Base-by-base conservation (phyloP, 1,284 basidiomycete genomes). In the Leucoagaricus sp. region DNA sequence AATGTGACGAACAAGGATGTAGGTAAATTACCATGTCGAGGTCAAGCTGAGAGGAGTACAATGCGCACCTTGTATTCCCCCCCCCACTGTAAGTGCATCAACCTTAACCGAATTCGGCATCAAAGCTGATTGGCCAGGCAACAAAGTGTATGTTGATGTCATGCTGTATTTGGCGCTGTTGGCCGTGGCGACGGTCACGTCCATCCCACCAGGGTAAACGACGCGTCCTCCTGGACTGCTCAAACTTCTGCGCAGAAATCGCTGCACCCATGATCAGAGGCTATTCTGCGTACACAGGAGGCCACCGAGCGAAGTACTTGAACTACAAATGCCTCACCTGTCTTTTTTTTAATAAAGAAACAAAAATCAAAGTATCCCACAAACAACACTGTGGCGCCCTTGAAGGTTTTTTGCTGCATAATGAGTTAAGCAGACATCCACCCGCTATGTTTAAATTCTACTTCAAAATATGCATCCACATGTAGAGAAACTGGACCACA, bases 11-110 rank as follows among this genome's bases (percentile, higher is more conserved):
- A 46, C 51, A 31, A 38, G 31, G 44, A 46, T 25, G 42, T 26
- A 53, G 33, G 33, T 45, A 42, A 38, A 45, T 53, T 21, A 46
- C 41, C 51, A 53, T 53, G 51, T 53, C 44, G 51, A 53, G 51
- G 51, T 36, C 41, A 52, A 46, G 49, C 28, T 40, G 26, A 21
- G n/a, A 41, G 50, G 50, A 45, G 45, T 55, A 55, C 53, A 55
- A 55, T n/a, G 19, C 8, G 21, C 23, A 25, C 46, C 53, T 55
- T 55, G 45, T 55, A 55, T 48, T 53, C 19, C 42, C 9, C 9
- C 15, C 25, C 38, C 49, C 51, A 45, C 51, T 26, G 42, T 53
- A 29, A 47, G n/a, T n/a, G n/a, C n/a, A 55, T 46, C 53, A 55
- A 55, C 36, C 19, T 29, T 48, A 19, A 23, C 53, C 45, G 17